Base-by-base conservation (phyloP, 164 flowering plant genomes). In the Pachysandra terminalis region DNA sequence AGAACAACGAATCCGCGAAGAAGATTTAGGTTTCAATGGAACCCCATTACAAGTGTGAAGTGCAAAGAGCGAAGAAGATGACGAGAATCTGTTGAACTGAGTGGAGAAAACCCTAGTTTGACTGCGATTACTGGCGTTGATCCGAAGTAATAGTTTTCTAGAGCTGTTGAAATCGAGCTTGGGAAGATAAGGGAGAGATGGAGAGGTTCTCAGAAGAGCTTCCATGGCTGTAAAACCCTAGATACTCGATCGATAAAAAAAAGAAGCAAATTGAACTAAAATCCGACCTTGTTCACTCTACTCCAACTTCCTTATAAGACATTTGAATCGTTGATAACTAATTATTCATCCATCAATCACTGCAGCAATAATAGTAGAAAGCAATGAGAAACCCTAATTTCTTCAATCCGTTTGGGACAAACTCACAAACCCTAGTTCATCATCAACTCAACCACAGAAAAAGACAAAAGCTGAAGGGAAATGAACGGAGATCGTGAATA, bases 211-310 rank as follows among this genome's bases (percentile, higher is more conserved):
- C 16, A 59, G 71, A 59, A 68, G 64, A 26, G 49, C 49, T 60
- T 60, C 71, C 71, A 68, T 68, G 45, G 49, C 63, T 45, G 53
- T 41, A 13, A 61, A 61, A 61, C 64, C 64, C 64, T 45, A 45
- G 51, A 45, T 3, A 45, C 10, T 1, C 15, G 51, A 45, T 1
- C 10, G 17, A 15, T 13, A 1, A 45, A 45, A 45, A 45, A 32
- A 7, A 7, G 5, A 32, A n/a, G n/a, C n/a, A 32, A 32, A 32
- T 32, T 3, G 37, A 32, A 13, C 51, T 5, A 45, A 45, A 15
- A 45, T 45, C 17, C 10, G 51, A 1, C 4, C 17, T 45, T 15
- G 16, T 45, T 45, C 51, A 45, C 51, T 45, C 51, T 1, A 10
- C 51, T 45, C 10, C 51, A 45, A 45, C 14, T 10, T 10, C 14